A percentile compares a stretch with the other conserved stretches of the same genome.
These are phyloP conservation scores for Pezicula radicicola DNA, from an alignment of 2,329 filamentous ascomycete species.

Conservation along the genomic window DNA sequence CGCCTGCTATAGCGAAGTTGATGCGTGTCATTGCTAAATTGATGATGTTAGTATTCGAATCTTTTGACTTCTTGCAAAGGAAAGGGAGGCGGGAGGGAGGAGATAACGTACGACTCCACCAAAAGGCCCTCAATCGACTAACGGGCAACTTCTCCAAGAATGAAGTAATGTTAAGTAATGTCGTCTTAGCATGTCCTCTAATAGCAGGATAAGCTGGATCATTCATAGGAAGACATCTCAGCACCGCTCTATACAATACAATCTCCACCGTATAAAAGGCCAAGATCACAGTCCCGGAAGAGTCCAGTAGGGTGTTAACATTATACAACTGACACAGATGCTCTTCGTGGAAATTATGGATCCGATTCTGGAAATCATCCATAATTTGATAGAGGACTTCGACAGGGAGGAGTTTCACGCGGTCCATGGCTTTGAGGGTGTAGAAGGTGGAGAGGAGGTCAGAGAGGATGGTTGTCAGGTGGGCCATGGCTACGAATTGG, in stretches of 20 bases:
- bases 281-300: conserved; percentile 14
- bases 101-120: conserved; percentile 22
- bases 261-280: conserved; percentile 19
- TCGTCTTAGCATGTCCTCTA: conserved; percentile 11
- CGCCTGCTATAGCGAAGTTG: conserved; percentile 19
- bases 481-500: conserved; percentile 45
- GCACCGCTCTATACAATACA: conserved; percentile 16
- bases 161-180: conserved; percentile 10
- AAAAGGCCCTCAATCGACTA: conserved; percentile 17
- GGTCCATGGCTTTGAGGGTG: conserved; percentile 26
- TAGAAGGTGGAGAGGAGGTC: conserved; percentile 49
- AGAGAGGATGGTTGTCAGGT: conserved; percentile 46
- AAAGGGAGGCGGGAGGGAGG: background rate
- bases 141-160: conserved; percentile 22
- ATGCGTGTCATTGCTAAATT: conserved; percentile 16
- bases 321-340: conserved; percentile 17
- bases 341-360: conserved; percentile 14
- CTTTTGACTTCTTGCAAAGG: background rate
- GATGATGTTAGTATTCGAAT: background rate
- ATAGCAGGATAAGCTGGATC: conserved; percentile 11
- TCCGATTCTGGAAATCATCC: conserved; percentile 13
- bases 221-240: conserved; percentile 14
- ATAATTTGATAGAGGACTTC: conserved; percentile 15
- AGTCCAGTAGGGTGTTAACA: conserved; percentile 10
- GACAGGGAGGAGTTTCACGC: conserved; percentile 12